A percentile compares a stretch with the other conserved stretches of the same genome.
These are phyloP conservation scores for Scheffersomyces cryptocercus DNA, from an alignment of 1,139 yeast species.

Conservation along the genomic window DNA sequence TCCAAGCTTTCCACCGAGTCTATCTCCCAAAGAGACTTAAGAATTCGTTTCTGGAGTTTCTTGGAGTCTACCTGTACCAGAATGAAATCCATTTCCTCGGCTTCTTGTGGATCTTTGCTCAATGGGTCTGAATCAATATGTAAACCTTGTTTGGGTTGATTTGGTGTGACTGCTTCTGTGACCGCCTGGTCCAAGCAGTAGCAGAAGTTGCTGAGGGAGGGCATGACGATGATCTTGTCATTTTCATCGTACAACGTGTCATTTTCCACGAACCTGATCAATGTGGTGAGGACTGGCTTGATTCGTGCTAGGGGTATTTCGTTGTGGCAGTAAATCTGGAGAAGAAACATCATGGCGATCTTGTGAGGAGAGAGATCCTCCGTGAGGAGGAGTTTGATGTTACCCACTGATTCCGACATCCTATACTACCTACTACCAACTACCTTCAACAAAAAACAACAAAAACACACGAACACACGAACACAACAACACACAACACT, in stretches of 20 bases:
- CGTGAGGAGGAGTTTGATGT: constrained; percentile 20
- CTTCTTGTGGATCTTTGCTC: too few relatives aligned
- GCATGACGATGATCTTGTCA: constrained; percentile 26
- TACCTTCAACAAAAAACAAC: too few relatives aligned
- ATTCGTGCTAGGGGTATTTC: constrained; percentile 13
- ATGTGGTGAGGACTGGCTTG: constrained; percentile 14
- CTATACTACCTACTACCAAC: too few relatives aligned
- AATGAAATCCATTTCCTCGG: too few relatives aligned
- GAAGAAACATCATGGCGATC: constrained; percentile 27
- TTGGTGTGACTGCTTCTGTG: background rate
- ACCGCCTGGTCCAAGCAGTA: constrained; percentile 9
- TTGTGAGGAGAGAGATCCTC: constrained; percentile 41
- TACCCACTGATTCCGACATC: background rate
- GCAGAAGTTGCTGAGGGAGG: constrained; percentile 29
- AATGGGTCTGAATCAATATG: too few relatives aligned
- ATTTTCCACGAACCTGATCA: constrained; percentile 26
- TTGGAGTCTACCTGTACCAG: constrained; percentile 2
- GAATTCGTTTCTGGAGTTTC: constrained; percentile 11
- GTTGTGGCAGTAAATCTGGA: constrained; percentile 22
- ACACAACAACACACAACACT: too few relatives aligned
- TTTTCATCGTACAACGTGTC: constrained; percentile 25
- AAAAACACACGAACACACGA: too few relatives aligned
- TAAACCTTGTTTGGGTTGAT: too few relatives aligned
- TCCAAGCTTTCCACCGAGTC: constrained; percentile 39
- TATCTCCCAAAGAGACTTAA: constrained; percentile 30